These are phyloP conservation scores for Panellus pusillus DNA, from an alignment of 768 basidiomycete genomes.

Conservation along the genomic window DNA sequence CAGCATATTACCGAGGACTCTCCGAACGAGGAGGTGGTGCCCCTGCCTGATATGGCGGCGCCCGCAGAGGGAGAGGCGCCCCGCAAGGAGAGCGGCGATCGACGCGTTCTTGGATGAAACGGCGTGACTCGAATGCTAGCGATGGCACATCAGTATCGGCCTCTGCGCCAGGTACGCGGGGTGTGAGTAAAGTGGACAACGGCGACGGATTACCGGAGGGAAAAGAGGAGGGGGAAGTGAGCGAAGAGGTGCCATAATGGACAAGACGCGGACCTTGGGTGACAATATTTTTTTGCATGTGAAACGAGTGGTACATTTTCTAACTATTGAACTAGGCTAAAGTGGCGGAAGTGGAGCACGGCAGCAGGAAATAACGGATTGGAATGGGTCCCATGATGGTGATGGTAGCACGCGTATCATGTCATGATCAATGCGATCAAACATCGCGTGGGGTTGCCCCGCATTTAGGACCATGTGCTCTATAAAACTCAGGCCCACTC, in stretches of 20 bases:
- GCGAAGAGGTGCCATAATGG: conserved; percentile 27
- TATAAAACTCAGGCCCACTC: too few relatives aligned
- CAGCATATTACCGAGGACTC: conserved; percentile 43
- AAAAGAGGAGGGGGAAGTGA: conserved; percentile 43
- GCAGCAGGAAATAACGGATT: too few relatives aligned
- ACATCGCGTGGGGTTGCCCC: not conserved
- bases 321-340: too few relatives aligned
- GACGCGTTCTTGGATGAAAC: conserved; percentile 44
- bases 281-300: not conserved
- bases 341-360: too few relatives aligned
- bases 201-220: conserved; percentile 26
- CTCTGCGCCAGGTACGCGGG: conserved; percentile 19
- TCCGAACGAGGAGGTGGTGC: conserved; percentile 29
- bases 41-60: conserved; percentile 24
- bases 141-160: conserved; percentile 40
- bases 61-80: conserved; percentile 35
- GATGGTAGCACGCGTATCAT: too few relatives aligned
- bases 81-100: conserved; percentile 49
- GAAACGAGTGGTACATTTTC: not conserved
- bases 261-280: not conserved
- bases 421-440: too few relatives aligned
- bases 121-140: conserved; percentile 54
- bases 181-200: conserved; percentile 6
- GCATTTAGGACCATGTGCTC: conserved; percentile 26
- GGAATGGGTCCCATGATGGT: too few relatives aligned